Evolutionary conservation across 768 basidiomycete species (phyloP), one percentile per base, ranked within the genome.

Genomic region (Mycena galopus): DNA sequence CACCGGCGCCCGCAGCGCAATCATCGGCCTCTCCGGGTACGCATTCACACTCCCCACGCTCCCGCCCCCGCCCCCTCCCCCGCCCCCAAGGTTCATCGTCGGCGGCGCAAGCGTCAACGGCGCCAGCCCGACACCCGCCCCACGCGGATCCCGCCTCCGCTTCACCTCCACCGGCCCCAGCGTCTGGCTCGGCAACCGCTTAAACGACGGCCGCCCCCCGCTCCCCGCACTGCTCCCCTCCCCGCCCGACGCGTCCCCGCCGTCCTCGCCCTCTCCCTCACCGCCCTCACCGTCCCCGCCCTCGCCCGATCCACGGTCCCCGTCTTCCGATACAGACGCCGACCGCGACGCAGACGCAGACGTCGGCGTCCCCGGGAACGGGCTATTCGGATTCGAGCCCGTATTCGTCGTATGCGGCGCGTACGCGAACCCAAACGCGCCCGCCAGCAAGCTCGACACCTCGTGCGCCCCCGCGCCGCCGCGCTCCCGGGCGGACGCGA

Each of bases 141-240:
- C 27, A 39, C 6, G 44, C 69, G n/a, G 12, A 27, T 2, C 53
- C 37, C 35, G 60, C 6, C 63, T 60, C 61, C 90, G 82, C 79
- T 94, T 94, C 58, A 87, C 73, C 72, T 85, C 85, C 39, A 82
- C 82, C 2, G 92, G 91, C 1, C 86, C 93, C n/a, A 94, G 81
- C 12, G 92, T 92, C 82, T 93, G 92, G 57, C 91, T 92, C 2
- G 93, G 89, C 42, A 93, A 79, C 55, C 93, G 84, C 84, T 95
- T 95, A 77, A 93, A 94, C 32, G 90, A 86, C 14, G 93, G 93
- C 2, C 93, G 78, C 73, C 81, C 16, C 77, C 80, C 65, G 77
- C 79, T 37, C 69, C 74, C 82, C 21, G 81, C 81, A 16, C 82
- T 84, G 23, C 82, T 72, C 58, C 44, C 33, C 44, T 19, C 44